Evolutionary conservation across 2,329 filamentous ascomycete species (phyloP).

Genomic region (Fusarium dlaminii): DNA sequence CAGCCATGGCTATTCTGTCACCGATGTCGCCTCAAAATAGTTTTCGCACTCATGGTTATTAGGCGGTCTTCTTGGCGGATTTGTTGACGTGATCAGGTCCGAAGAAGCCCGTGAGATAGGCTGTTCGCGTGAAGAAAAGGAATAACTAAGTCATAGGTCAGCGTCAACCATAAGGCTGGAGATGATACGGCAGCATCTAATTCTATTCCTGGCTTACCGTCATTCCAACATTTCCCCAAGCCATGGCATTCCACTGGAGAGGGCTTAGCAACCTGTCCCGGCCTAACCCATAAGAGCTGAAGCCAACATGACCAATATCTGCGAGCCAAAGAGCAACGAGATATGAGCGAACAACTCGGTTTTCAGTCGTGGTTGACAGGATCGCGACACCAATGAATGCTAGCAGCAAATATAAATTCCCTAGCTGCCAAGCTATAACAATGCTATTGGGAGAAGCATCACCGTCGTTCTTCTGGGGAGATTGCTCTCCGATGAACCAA

Average conservation of each 20-base stretch:
- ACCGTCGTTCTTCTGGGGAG: constrained; percentile 52
- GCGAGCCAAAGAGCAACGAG: constrained; percentile 71
- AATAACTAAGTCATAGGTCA: constrained; percentile 52
- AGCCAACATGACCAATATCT: constrained; percentile 73
- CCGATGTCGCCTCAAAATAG: not conserved
- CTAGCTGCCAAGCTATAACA: constrained; percentile 73
- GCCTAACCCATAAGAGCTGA: constrained; percentile 68
- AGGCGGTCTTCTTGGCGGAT: constrained; percentile 43
- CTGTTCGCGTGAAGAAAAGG: constrained; percentile 64
- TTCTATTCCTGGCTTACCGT: constrained; percentile 58
- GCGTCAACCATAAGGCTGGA: not conserved
- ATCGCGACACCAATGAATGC: constrained; percentile 71
- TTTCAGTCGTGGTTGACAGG: constrained; percentile 70
- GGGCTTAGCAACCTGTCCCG: constrained; percentile 62
- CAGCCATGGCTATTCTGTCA: not conserved
- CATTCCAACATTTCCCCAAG: constrained; percentile 77
- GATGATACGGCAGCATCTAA: not conserved
- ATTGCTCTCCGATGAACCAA: constrained; percentile 72
- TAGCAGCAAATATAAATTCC: constrained; percentile 74
- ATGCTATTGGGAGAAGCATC: constrained; percentile 57
- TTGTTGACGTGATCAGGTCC: constrained; percentile 54
- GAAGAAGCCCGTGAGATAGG: constrained; percentile 69
- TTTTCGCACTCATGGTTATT: not conserved
- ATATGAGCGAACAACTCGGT: constrained; percentile 73
- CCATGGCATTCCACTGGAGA: constrained; percentile 71